phyloP scores from a whole-genome alignment of 2,329 filamentous ascomycete genomes.

The Helminthosporium solani region DNA sequence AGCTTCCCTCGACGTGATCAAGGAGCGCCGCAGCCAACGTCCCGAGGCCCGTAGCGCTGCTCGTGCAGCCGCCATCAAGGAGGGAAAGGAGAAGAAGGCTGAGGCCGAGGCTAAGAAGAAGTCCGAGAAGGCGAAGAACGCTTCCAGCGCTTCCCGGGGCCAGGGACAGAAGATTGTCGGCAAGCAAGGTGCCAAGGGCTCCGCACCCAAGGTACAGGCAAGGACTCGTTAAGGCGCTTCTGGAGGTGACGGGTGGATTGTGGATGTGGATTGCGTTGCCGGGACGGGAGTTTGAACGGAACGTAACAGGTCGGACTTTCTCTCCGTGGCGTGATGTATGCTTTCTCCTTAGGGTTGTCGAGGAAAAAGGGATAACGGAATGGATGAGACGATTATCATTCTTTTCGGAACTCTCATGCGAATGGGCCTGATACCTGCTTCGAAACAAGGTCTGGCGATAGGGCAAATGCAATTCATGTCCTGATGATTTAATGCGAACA shows the following conservation, averaged over 20 bases:
- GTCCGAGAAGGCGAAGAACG: slow-evolving; percentile 97
- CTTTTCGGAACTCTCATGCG: slow-evolving; percentile 15
- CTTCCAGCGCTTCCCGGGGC: slow-evolving; percentile 72
- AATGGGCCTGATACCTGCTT: slow-evolving; percentile 26
- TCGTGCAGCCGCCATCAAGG: slow-evolving; percentile 87
- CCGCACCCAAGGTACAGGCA: slow-evolving; percentile 79
- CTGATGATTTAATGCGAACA: slow-evolving; percentile 21
- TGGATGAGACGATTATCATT: slow-evolving; percentile 23
- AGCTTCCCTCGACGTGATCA: slow-evolving; percentile 99
- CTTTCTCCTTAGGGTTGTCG: slow-evolving; percentile 11
- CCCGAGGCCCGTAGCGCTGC: slow-evolving; percentile 94
- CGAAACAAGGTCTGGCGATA: slow-evolving; percentile 32
- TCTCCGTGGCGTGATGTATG: background rate
- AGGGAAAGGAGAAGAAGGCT: slow-evolving; percentile 98
- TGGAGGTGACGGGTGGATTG: background rate
- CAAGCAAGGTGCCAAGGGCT: slow-evolving; percentile 97
- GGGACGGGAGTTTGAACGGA: background rate
- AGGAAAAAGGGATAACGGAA: slow-evolving; percentile 34
- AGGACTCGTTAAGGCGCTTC: slow-evolving; percentile 62
- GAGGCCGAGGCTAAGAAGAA: slow-evolving; percentile 90
- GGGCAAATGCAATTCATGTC: slow-evolving; percentile 41
- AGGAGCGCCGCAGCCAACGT: slow-evolving; percentile 93
- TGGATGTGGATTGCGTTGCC: background rate
- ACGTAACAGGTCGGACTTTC: background rate
- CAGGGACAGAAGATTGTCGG: slow-evolving; percentile 77